Percentiles rank a stretch among this genome's conserved stretches.
Evolutionary conservation across 768 basidiomycete genomes (phyloP).

Genomic region (Coprinopsis marcescibilis): DNA sequence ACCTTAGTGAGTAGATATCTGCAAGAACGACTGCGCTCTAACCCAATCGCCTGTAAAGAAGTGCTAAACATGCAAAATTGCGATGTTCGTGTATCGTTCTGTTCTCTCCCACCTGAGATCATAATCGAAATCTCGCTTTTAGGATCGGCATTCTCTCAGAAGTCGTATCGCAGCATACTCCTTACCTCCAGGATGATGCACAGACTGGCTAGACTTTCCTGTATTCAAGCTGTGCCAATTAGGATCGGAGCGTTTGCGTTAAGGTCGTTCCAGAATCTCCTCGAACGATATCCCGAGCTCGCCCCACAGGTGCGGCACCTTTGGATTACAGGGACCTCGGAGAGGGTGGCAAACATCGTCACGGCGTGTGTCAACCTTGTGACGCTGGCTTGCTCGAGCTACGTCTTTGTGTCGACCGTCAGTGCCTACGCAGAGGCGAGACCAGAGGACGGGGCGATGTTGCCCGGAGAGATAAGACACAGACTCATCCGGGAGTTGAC

Average conservation of each 20-base stretch:
- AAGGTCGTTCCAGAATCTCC: constrained; percentile 7
- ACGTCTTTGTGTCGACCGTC: constrained; percentile 10
- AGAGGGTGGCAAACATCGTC: constrained; percentile 7
- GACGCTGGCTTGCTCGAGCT: constrained; percentile 14
- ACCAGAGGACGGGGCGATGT: neutral
- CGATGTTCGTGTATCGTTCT: too few species aligned
- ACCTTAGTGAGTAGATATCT: too few species aligned
- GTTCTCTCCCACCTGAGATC: neutral
- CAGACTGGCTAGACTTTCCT: neutral
- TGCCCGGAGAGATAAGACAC: constrained; percentile 1
- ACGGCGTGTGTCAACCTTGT: constrained; percentile 12
- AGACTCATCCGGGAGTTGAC: constrained; percentile 13
- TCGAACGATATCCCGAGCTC: constrained; percentile 4
- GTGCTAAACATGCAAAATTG: too few species aligned
- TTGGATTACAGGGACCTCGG: constrained; percentile 15
- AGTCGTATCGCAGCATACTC: neutral
- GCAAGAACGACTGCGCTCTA: too few species aligned
- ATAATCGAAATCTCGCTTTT: neutral
- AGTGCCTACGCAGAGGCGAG: neutral
- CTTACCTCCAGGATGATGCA: neutral
- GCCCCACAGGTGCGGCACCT: constrained; percentile 12
- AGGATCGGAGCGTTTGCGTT: neutral
- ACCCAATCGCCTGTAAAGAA: too few species aligned
- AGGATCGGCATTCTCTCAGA: neutral
- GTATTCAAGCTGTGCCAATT: neutral